Evolutionary conservation across 257 asterid genomes (phyloP).

Genomic region (Solanum clarkiae): DNA sequence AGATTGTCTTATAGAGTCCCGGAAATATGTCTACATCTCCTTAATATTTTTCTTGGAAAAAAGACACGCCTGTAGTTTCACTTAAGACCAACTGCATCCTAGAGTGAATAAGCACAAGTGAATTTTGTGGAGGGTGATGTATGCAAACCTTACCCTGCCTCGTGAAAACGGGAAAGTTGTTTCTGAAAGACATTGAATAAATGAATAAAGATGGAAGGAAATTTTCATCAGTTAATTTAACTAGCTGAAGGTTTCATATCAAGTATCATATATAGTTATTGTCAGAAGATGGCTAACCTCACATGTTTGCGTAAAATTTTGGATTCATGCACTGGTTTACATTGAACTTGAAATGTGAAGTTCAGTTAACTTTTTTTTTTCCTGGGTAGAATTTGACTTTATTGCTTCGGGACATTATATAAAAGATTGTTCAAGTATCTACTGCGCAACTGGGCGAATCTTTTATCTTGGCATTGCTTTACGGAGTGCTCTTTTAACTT

Average conservation of each 20-base stretch:
- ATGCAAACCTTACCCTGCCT: neutral
- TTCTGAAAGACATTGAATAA: neutral
- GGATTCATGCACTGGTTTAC: neutral
- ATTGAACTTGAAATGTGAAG: neutral
- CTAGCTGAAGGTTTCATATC: neutral
- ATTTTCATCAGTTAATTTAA: neutral
- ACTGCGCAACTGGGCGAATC: too few relatives aligned
- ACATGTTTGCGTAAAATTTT: neutral
- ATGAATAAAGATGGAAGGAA: neutral
- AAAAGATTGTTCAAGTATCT: too few relatives aligned
- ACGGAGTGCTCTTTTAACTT: too few relatives aligned
- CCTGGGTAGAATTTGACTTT: too few relatives aligned
- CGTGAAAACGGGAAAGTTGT: neutral
- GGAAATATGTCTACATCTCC: neutral
- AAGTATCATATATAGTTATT: neutral
- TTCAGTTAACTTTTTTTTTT: neutral
- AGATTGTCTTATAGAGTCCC: neutral
- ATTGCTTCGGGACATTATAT: too few relatives aligned
- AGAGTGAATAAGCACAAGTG: neutral
- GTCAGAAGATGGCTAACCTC: neutral
- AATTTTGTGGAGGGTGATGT: neutral
- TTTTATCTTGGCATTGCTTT: too few relatives aligned
- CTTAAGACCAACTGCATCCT: neutral
- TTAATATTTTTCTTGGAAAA: neutral
- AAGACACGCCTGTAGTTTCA: neutral